Evolutionary conservation across 139 green algal species (phyloP).

Genomic region (Ostreobium quekettii): DNA sequence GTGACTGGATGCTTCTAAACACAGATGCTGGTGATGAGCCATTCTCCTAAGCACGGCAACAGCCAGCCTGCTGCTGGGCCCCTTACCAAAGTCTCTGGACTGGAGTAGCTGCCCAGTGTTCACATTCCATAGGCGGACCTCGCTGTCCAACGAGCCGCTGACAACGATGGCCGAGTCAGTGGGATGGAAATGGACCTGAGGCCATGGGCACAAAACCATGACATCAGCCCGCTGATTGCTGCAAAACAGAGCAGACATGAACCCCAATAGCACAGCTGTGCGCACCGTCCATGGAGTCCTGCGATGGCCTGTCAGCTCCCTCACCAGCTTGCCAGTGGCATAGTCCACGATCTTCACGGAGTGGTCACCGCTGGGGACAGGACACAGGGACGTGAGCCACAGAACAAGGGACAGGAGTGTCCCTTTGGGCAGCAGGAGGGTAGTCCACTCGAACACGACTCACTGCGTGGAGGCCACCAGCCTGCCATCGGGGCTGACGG

Average conservation of each 20-base stretch:
- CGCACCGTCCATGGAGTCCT: constrained; percentile 18
- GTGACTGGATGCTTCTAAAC: too few relatives aligned
- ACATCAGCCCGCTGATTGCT: neutral
- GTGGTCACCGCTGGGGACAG: constrained; percentile 8
- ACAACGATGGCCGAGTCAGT: neutral
- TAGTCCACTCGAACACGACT: neutral
- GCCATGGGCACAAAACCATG: neutral
- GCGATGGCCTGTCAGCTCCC: constrained; percentile 9
- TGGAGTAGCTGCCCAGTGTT: neutral
- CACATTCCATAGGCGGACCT: constrained; percentile 9
- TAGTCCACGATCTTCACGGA: constrained; percentile 15
- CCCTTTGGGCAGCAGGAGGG: neutral
- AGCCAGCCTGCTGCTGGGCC: too few relatives aligned
- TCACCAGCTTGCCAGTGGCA: constrained; percentile 7
- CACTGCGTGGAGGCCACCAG: constrained; percentile 16
- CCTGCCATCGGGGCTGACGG: constrained; percentile 7
- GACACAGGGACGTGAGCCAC: neutral
- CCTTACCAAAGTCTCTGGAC: constrained; percentile 18
- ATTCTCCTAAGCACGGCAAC: too few relatives aligned
- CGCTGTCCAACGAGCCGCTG: constrained; percentile 13
- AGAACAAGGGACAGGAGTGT: neutral
- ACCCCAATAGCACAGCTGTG: neutral
- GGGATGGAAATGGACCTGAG: constrained; percentile 18
- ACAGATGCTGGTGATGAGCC: too few relatives aligned
- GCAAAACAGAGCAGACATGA: neutral